Percentiles rank a stretch among this genome's conserved stretches.
These are phyloP conservation scores for Bacidia rubella DNA, from an alignment of 495 filamentous ascomycete genomes.

Conservation along the genomic window DNA sequence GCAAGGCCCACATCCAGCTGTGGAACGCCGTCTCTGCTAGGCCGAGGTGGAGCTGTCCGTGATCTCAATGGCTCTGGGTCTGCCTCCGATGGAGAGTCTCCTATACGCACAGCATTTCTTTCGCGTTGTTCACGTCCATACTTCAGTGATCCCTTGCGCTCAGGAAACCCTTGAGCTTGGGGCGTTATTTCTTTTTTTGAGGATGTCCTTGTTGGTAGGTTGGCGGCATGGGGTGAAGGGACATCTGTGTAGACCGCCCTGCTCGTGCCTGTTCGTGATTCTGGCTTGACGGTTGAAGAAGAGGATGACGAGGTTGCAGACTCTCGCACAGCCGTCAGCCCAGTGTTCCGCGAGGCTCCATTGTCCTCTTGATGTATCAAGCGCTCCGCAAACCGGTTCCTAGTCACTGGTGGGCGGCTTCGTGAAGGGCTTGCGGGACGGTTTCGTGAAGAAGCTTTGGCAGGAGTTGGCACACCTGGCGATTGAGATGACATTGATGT, in stretches of 20 bases:
- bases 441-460: constrained; percentile 40
- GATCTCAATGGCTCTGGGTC: constrained; percentile 9
- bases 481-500: constrained; percentile 97
- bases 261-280: constrained; percentile 16
- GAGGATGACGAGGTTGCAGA: constrained; percentile 47
- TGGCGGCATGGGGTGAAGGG: constrained; percentile 37
- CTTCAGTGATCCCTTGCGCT: constrained; percentile 3
- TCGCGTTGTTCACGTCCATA: constrained; percentile 6
- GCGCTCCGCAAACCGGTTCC: constrained; percentile 22
- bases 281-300: constrained; percentile 37
- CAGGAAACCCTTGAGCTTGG: constrained; percentile 10
- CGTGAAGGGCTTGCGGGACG: constrained; percentile 52
- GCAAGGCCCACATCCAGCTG: constrained; percentile 42
- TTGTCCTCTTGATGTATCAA: constrained; percentile 38
- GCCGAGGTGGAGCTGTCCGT: constrained; percentile 40
- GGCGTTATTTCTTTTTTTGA: constrained; percentile 37
- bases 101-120: constrained; percentile 10
- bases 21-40: constrained; percentile 70
- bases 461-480: constrained; percentile 56
- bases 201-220: constrained; percentile 49
- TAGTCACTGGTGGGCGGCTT: constrained; percentile 54
- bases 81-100: constrained; percentile 16
- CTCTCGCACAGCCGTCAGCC: constrained; percentile 51
- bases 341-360: constrained; percentile 36
- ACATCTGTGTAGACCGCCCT: constrained; percentile 11